These are phyloP conservation scores for Thymus mandschuricus DNA, from an alignment of 257 asterid species.

Conservation along the genomic window DNA sequence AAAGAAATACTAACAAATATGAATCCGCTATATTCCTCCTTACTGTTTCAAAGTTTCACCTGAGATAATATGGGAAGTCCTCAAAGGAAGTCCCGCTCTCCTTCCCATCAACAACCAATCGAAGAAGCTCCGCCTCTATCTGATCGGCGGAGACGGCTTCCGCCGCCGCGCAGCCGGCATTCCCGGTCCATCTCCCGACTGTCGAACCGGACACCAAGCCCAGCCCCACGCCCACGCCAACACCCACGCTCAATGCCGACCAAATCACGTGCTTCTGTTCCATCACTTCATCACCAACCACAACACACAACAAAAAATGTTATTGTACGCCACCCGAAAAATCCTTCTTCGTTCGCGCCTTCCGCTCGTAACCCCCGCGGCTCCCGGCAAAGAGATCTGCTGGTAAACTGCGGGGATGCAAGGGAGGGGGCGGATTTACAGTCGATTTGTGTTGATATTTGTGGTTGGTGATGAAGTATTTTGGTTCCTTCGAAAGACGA, in stretches of 20 bases:
- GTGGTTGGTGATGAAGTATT: not conserved
- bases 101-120: slow-evolving; percentile 65
- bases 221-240: slow-evolving; percentile 86
- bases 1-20: not conserved
- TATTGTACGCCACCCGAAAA: not conserved
- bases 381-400: slow-evolving; percentile 31
- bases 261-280: slow-evolving; percentile 75
- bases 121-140: slow-evolving; percentile 65
- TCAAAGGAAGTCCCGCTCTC: slow-evolving; percentile 58
- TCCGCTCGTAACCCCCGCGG: slow-evolving; percentile 11
- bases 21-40: not conserved
- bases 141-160: slow-evolving; percentile 64
- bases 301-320: not conserved
- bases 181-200: slow-evolving; percentile 61
- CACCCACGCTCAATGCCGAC: slow-evolving; percentile 92
- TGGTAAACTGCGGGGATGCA: slow-evolving; percentile 24
- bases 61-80: slow-evolving; percentile 83
- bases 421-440: not conserved
- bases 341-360: not conserved
- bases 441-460: slow-evolving; percentile 24
- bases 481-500: slow-evolving; percentile 8
- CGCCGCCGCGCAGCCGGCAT: slow-evolving; percentile 27
- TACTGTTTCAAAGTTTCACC: slow-evolving; percentile 43
- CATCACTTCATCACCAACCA: slow-evolving; percentile 49
- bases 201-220: slow-evolving; percentile 78